Base-by-base conservation (phyloP, 2,329 filamentous ascomycete genomes). In the Trichoderma sp. region DNA sequence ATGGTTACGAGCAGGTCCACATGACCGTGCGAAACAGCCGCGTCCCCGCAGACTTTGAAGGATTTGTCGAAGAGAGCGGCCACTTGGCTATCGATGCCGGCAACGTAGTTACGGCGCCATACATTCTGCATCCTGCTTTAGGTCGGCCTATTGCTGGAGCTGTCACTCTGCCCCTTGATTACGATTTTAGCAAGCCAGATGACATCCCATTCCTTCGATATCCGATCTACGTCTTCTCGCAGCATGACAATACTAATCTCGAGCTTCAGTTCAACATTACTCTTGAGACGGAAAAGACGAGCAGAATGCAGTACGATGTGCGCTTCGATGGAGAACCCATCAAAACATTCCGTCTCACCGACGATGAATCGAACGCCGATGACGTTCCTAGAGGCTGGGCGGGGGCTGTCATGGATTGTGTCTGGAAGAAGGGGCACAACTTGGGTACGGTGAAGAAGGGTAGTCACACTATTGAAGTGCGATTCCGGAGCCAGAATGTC, bases 201-300 rank as follows among this genome's bases (percentile, higher is more conserved):
- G 71, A 67, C 3, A 62, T 78, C 3, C 78, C 80, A 0, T 80
- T 78, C 75, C 78, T 80, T 7, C 78, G 79, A 16, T 85, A 83
- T 75, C 78, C 79, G 6, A 78, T 85, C 24, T 83, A 82, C 62
- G 79, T 83, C 7, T 82, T 83, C 64, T 77, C 81, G 1, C 65
- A 78, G 1, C 77, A 76, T 3, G 71, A 77, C 2, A 74, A 78
- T 12, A 77, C 83, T 1, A 78, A 77, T 2, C 79, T 84, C 1
- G 79, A 81, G 21, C 77, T 85, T 14, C 83, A 84, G 59, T 83
- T 86, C 77, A 84, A 81, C 74, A 82, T 81, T 69, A 83, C 86
- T 0, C 83, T 90, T 5, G 90, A 91, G 78, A 85, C 87, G 6
- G 85, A 89, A 74, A 88, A 89, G 1, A 81, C 83, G 27, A 83